Conservation (phyloP, 192 early-diverging fungal genomes). For the Linnemannia hyalina region DNA sequence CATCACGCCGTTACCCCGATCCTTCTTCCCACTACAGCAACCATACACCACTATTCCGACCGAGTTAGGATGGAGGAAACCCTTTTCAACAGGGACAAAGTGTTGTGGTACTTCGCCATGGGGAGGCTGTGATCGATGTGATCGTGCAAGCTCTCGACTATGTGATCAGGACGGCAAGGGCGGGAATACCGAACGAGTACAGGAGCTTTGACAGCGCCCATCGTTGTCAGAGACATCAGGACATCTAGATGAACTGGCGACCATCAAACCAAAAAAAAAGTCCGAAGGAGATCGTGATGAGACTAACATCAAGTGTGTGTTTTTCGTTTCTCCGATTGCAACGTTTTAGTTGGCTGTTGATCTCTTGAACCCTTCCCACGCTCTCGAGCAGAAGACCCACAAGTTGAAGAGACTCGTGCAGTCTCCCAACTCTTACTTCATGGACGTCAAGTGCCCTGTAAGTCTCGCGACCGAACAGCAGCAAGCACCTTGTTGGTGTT, state of each 20-base stretch:
- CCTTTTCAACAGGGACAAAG: background rate
- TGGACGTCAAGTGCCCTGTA: constrained; percentile 95
- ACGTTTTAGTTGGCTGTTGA: constrained; percentile 86
- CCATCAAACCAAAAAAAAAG: background rate
- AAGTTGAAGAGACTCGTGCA: constrained; percentile 97
- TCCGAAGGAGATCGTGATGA: constrained; percentile 3
- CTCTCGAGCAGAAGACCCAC: constrained; percentile 78
- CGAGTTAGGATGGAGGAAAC: background rate
- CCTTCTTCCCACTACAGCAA: background rate
- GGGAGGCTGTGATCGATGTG: constrained; percentile 6
- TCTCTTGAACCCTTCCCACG: constrained; percentile 91
- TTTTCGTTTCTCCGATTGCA: background rate
- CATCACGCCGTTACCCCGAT: background rate
- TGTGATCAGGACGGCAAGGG: background rate
- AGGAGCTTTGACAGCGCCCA: background rate
- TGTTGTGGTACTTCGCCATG: background rate
- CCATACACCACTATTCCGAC: background rate
- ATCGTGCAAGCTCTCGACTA: background rate
- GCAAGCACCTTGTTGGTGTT: no score
- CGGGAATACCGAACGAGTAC: background rate
- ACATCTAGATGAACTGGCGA: background rate
- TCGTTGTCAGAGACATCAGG: background rate
- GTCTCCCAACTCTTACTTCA: constrained; percentile 97
- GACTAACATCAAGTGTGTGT: constrained; percentile 37
- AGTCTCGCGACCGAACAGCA: constrained; percentile 16